A percentile compares a stretch with the other conserved stretches of the same genome.
Conservation (phyloP, 306 rosid genomes). For the Quercus cerris region DNA sequence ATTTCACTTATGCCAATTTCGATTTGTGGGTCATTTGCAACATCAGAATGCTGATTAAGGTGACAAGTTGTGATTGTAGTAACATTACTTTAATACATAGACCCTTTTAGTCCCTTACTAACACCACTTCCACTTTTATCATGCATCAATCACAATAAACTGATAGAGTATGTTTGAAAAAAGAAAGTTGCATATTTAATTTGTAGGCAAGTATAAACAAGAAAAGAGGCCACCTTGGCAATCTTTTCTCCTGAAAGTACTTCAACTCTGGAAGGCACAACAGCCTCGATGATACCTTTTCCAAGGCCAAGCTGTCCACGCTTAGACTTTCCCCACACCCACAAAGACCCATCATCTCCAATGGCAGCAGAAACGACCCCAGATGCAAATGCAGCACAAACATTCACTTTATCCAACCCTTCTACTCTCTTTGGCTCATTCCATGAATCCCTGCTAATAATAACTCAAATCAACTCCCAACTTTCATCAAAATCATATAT, state of each 20-base stretch:
- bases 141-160: too few relatives aligned
- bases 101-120: too few relatives aligned
- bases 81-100: too few relatives aligned
- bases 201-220: too few relatives aligned
- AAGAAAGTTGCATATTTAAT: too few relatives aligned
- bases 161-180: too few relatives aligned
- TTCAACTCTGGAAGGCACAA: slow-evolving; percentile 58
- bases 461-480: not conserved
- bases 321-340: slow-evolving; percentile 90
- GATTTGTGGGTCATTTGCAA: too few relatives aligned
- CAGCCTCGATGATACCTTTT: slow-evolving; percentile 42
- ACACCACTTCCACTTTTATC: too few relatives aligned
- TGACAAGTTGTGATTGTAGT: too few relatives aligned
- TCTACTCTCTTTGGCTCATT: slow-evolving; percentile 57
- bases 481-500: too few relatives aligned
- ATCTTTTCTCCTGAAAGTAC: slow-evolving; percentile 65
- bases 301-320: slow-evolving; percentile 97
- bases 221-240: slow-evolving; percentile 46
- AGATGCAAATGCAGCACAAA: slow-evolving; percentile 70
- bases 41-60: too few relatives aligned
- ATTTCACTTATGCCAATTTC: too few relatives aligned
- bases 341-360: slow-evolving; percentile 82
- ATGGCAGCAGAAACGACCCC: slow-evolving; percentile 79
- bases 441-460: slow-evolving; percentile 63
- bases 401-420: slow-evolving; percentile 58